phyloP scores from a whole-genome alignment of 768 basidiomycete genomes.

The Kondoa malvinella region DNA sequence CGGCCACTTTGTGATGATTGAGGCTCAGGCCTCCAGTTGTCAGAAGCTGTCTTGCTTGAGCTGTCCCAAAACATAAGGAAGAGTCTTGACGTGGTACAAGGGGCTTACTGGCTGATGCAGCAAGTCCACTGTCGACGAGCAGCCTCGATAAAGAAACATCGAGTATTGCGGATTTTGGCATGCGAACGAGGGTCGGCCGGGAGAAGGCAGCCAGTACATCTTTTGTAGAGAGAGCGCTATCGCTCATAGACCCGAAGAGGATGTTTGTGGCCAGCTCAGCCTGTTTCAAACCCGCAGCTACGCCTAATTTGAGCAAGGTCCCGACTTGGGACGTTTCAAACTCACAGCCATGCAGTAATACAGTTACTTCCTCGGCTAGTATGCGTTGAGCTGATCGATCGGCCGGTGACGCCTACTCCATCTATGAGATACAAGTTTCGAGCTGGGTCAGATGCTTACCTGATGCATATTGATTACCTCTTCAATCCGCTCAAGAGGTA shows the following conservation, averaged over 20 bases:
- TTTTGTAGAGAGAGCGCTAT: slow-evolving; percentile 36
- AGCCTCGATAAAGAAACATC: neutral
- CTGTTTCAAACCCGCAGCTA: slow-evolving; percentile 35
- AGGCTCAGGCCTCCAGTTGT: slow-evolving; percentile 52
- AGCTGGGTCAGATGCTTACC: slow-evolving; percentile 32
- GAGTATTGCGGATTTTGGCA: neutral
- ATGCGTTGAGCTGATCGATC: slow-evolving; percentile 39
- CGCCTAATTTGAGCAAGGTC: neutral
- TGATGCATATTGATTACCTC: slow-evolving; percentile 44
- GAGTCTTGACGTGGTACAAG: neutral
- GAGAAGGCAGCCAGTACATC: slow-evolving; percentile 39
- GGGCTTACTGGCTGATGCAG: slow-evolving; percentile 7
- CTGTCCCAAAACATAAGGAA: slow-evolving; percentile 37
- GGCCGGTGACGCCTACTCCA: slow-evolving; percentile 32
- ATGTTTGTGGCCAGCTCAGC: slow-evolving; percentile 39
- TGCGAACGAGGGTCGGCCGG: neutral
- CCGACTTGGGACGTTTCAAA: slow-evolving; percentile 15
- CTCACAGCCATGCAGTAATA: slow-evolving; percentile 46
- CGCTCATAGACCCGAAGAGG: slow-evolving; percentile 46
- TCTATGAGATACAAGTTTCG: neutral
- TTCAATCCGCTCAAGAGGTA: slow-evolving; percentile 45
- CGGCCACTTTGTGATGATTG: slow-evolving; percentile 47
- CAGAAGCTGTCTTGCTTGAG: slow-evolving; percentile 44
- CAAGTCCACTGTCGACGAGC: neutral
- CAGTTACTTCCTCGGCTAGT: slow-evolving; percentile 46